Base-by-base conservation (phyloP, 2,329 filamentous ascomycete genomes). In the Scedosporium aurantiacum region DNA sequence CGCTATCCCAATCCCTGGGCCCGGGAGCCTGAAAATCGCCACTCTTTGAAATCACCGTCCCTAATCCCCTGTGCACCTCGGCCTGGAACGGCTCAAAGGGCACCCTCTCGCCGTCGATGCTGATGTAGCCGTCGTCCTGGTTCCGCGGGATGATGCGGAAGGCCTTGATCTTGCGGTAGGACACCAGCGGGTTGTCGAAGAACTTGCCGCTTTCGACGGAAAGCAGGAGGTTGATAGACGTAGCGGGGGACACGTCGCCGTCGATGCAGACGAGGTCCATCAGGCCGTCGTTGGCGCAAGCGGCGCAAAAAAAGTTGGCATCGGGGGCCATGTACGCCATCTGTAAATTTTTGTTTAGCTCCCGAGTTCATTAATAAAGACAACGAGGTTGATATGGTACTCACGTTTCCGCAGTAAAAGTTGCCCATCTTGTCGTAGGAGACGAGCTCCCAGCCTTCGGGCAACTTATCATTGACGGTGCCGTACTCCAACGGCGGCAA, bases 291-390 rank as follows among this genome's bases (percentile, higher is more conserved):
- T 85, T 85, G 14, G 91, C 88, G 7, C 93, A 80, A 0, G 93
- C 83, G 1, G 90, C 87, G 27, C 90, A 80, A 79, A 96, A 99
- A 77, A 97, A 96, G 69, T 91, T 91, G 63, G 87, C 82, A 65
- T 93, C 87, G 12, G 90, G 82, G 0, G 92, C 87, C 90, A 99
- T 93, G 73, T 88, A 95, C 25, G 89, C 85, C 87, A 97, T 95
- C 85, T 88, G 60, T 37, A 54, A 21, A 23, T 8, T 6, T 7
- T 12, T 40, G 23, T 60, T 67, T 55, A 70, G 63, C 50, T 50
- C 23, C 12, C 41, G n/a, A 25, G 50, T 14, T n/a, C 21, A 12
- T 55, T 4, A 27, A 18, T 7, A 12, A 14, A 55, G 21, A 27
- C 40, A 14, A 27, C 7, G 37, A 27, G 37, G 32, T 18, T 16